phyloP scores from a whole-genome alignment of 371 early-diverging fungal genomes.

The Zychaea mexicana region DNA sequence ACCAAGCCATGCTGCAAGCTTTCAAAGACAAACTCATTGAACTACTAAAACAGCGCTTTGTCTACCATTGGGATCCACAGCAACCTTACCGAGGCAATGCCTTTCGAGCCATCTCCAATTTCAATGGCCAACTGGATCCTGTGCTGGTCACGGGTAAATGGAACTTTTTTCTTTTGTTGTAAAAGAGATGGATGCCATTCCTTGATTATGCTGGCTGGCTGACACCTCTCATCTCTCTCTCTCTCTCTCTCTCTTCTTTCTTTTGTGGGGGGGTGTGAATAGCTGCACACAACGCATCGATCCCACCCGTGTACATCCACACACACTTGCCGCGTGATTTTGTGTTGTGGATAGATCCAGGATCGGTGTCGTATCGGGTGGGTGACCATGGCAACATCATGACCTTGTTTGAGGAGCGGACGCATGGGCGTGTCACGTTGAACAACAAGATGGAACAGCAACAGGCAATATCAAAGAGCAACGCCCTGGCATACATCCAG shows the following conservation, averaged over 20 bases:
- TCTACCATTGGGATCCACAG: slow-evolving; percentile 76
- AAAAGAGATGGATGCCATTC: neutral
- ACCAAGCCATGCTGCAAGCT: slow-evolving; percentile 32
- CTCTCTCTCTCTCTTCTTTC: neutral
- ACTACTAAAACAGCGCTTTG: slow-evolving; percentile 46
- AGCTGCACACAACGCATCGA: slow-evolving; percentile 33
- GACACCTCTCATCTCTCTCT: neutral
- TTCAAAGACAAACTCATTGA: slow-evolving; percentile 49
- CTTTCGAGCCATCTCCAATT: slow-evolving; percentile 76
- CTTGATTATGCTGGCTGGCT: no score
- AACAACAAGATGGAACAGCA: slow-evolving; percentile 41
- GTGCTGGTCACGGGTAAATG: slow-evolving; percentile 47
- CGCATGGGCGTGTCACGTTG: slow-evolving; percentile 59
- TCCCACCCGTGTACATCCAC: slow-evolving; percentile 26
- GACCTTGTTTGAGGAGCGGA: slow-evolving; percentile 72
- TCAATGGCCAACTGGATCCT: slow-evolving; percentile 70
- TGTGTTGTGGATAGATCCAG: slow-evolving; percentile 86
- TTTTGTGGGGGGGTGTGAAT: no score
- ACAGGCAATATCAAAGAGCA: slow-evolving; percentile 9
- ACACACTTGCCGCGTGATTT: slow-evolving; percentile 71
- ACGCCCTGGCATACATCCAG: slow-evolving; percentile 24
- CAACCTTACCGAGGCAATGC: slow-evolving; percentile 73
- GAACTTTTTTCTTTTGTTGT: neutral
- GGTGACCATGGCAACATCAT: slow-evolving; percentile 78
- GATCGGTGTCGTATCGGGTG: slow-evolving; percentile 71